Conservation (phyloP, 2,329 filamentous ascomycete genomes). For the Aureobasidium sp. region DNA sequence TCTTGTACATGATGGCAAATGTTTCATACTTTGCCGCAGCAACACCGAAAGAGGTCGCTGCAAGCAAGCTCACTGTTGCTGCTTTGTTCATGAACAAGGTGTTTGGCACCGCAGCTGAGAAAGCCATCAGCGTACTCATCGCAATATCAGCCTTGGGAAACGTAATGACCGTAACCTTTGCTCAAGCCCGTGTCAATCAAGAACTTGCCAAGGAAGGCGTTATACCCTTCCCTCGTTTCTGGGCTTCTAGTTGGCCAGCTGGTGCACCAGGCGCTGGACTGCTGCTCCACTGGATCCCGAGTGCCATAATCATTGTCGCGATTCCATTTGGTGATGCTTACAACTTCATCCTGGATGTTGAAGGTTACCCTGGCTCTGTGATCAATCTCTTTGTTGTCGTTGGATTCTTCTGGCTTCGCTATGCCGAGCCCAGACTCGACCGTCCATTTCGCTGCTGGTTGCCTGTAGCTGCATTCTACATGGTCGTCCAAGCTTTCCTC, state of each 20-base stretch:
- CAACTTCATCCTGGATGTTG: constrained; percentile 65
- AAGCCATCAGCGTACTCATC: constrained; percentile 56
- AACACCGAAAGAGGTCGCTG: constrained; percentile 65
- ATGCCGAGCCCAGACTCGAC: constrained; percentile 48
- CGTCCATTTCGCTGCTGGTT: not conserved
- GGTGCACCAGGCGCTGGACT: constrained; percentile 23
- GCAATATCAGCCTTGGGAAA: constrained; percentile 63
- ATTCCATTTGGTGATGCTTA: constrained; percentile 61
- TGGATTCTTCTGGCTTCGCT: constrained; percentile 56
- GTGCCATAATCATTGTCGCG: constrained; percentile 56
- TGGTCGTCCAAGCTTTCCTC: not conserved
- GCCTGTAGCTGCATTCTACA: not conserved
- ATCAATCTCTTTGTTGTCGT: constrained; percentile 51
- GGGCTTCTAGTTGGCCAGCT: constrained; percentile 40
- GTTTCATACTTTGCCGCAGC: constrained; percentile 58
- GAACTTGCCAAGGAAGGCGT: constrained; percentile 67
- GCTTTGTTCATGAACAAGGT: constrained; percentile 21
- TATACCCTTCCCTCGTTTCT: constrained; percentile 53
- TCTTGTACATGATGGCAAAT: constrained; percentile 62
- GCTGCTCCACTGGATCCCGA: constrained; percentile 66
- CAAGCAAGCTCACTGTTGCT: constrained; percentile 30
- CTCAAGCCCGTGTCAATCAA: constrained; percentile 60
- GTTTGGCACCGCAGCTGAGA: constrained; percentile 56
- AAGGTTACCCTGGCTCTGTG: constrained; percentile 60
- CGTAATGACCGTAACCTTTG: constrained; percentile 64